Evolutionary conservation across 805 yeast species (phyloP).

Genomic region (Dipodascus geniculatus): DNA sequence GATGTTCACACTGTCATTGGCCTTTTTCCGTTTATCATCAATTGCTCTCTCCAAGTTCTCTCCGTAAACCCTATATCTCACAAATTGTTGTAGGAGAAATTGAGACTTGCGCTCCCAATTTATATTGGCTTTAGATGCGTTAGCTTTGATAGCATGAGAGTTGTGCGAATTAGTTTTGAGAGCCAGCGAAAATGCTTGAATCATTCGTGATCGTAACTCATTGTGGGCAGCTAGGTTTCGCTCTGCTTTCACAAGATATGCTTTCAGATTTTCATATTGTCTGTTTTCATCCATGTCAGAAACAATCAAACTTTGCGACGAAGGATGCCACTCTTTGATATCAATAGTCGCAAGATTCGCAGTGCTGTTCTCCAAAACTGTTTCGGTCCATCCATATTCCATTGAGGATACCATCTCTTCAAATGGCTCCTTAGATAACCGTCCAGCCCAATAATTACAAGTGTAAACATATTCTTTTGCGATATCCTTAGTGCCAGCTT

Average conservation of each 20-base stretch:
- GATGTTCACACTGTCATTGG: background rate
- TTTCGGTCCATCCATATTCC: constrained; percentile 66
- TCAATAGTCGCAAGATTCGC: constrained; percentile 11
- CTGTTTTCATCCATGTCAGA: constrained; percentile 22
- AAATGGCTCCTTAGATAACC: constrained; percentile 68
- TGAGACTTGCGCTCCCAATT: constrained; percentile 26
- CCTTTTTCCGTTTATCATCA: constrained; percentile 8
- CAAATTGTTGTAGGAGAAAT: constrained; percentile 21
- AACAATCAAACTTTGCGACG: constrained; percentile 22
- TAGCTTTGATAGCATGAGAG: constrained; percentile 6
- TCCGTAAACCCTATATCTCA: constrained; percentile 20
- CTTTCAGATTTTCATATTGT: constrained; percentile 31
- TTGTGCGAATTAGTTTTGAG: constrained; percentile 12
- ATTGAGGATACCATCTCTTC: constrained; percentile 58
- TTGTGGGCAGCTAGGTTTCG: constrained; percentile 34
- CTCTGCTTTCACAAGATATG: constrained; percentile 31
- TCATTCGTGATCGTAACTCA: constrained; percentile 27
- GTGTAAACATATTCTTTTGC: constrained; percentile 64
- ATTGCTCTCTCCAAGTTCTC: constrained; percentile 16
- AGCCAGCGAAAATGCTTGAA: constrained; percentile 20
- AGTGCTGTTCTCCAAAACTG: background rate
- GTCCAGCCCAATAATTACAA: constrained; percentile 85
- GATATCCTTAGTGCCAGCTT: constrained; percentile 52
- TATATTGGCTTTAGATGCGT: constrained; percentile 19
- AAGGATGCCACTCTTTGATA: constrained; percentile 25